Base-by-base conservation (phyloP, 208 protist genomes). In the Leishmania major region DNA sequence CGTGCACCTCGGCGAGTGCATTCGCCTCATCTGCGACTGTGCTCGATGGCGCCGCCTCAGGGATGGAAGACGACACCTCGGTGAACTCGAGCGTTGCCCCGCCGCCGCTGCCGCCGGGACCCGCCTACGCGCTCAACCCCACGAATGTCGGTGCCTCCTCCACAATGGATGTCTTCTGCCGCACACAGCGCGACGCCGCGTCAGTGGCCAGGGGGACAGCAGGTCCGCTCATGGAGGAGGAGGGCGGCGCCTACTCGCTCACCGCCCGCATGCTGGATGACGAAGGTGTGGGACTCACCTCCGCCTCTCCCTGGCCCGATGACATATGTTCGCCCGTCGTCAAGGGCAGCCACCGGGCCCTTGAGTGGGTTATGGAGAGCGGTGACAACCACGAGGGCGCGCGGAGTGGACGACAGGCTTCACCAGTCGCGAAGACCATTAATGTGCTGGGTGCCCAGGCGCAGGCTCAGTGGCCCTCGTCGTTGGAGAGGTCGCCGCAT, bases 91-190 rank as follows among this genome's bases (percentile, higher is more conserved):
- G 83, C 75, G 78, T 70, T 8, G 62, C 78, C 47, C 57, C 77
- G 40, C 82, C 83, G 57, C 83, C 83, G 43, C 76, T 80, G 83
- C 78, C 83, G 55, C 78, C 83, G 10, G 74, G 78, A 15, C 78
- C 83, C 10, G 66, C 83, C 19, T 67, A 77, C 73, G 78, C 78
- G 28, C 57, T 86, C 15, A 17, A 53, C 66, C 78, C 79, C n/a
- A 83, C 75, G 49, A 69, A 80, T 62, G 62, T 83, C 0, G 78
- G 75, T 25, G 74, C 83, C 72, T 86, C 83, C 45, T 53, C 83
- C 8, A 62, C 75, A 15, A 80, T 83, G 78, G 78, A 86, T 73
- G 59, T 83, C 57, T 86, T 86, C 40, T 69, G 70, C 62, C 74
- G 43, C 78, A 57, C 83, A 28, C 77, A 57, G 60, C 47, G 25